phyloP scores from a whole-genome alignment of 371 early-diverging fungal species.

The Mucor plumbeus region DNA sequence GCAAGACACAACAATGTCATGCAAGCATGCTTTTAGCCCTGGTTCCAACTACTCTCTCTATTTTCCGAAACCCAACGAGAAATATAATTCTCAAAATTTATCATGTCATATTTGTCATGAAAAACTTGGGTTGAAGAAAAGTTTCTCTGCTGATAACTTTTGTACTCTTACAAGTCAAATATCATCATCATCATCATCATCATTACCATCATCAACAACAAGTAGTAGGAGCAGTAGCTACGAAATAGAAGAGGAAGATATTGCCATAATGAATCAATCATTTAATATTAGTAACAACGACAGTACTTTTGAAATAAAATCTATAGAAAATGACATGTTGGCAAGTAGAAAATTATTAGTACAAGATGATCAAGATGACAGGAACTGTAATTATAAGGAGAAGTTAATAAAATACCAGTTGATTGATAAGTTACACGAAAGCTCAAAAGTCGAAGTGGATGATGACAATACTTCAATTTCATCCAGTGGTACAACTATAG shows the following conservation, averaged over 20 bases:
- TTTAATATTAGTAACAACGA: background rate
- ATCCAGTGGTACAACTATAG: background rate
- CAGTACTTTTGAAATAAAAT: background rate
- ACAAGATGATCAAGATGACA: background rate
- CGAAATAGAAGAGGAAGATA: background rate
- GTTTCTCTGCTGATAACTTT: constrained; percentile 9
- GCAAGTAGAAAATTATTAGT: background rate
- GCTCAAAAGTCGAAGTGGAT: background rate
- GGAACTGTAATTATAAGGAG: background rate
- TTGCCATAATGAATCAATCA: background rate
- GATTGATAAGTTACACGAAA: background rate
- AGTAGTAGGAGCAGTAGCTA: background rate
- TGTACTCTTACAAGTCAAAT: background rate
- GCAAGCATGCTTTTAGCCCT: background rate
- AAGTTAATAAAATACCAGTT: constrained; percentile 2
- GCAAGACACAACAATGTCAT: background rate
- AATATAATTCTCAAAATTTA: background rate
- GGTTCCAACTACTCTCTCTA: constrained; percentile 4
- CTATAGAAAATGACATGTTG: background rate
- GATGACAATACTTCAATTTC: background rate
- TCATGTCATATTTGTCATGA: constrained; percentile 4
- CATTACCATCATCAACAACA: no score
- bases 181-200: background rate
- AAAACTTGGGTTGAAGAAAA: constrained; percentile 5
- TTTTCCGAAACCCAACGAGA: background rate